Conservation (phyloP, 495 filamentous ascomycete genomes). For the Lentithecium fluviatile region DNA sequence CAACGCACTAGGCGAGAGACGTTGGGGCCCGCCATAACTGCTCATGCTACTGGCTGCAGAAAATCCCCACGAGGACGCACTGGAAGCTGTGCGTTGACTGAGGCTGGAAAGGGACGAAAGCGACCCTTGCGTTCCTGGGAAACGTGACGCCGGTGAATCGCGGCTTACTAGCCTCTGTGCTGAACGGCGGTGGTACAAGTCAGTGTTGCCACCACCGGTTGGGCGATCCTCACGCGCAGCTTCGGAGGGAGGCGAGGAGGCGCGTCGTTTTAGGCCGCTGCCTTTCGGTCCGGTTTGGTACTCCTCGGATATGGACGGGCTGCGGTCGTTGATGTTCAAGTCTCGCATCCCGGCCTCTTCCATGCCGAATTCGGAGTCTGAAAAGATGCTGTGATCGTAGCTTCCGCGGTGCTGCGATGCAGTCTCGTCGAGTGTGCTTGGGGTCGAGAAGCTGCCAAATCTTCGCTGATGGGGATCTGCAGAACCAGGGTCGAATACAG, state of each 20-base stretch:
- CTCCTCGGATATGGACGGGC: conserved; percentile 47
- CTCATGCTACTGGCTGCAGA: conserved; percentile 72
- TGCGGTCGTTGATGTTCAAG: conserved; percentile 46
- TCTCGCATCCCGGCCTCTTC: conserved; percentile 46
- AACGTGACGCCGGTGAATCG: conserved; percentile 57
- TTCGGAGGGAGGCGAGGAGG: conserved; percentile 68
- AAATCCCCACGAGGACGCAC: conserved; percentile 63
- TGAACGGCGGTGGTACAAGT: conserved; percentile 59
- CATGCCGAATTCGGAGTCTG: conserved; percentile 58
- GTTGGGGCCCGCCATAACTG: conserved; percentile 68
- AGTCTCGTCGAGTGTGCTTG: conserved; percentile 42
- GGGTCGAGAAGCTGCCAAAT: conserved; percentile 53
- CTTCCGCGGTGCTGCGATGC: conserved; percentile 55
- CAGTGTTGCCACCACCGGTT: conserved; percentile 58
- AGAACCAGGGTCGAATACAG: conserved; percentile 44
- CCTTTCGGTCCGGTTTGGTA: conserved; percentile 47
- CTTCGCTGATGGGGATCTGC: conserved; percentile 52
- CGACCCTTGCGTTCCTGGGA: conserved; percentile 62
- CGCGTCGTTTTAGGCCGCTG: conserved; percentile 71
- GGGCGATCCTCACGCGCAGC: conserved; percentile 59
- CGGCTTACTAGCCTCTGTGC: conserved; percentile 58
- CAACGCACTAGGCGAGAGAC: conserved; percentile 68
- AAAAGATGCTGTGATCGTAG: conserved; percentile 62
- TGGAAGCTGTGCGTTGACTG: conserved; percentile 70
- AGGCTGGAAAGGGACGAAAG: conserved; percentile 71